phyloP scores from a whole-genome alignment of 1,284 basidiomycete genomes.

The Butyriboletus regius region DNA sequence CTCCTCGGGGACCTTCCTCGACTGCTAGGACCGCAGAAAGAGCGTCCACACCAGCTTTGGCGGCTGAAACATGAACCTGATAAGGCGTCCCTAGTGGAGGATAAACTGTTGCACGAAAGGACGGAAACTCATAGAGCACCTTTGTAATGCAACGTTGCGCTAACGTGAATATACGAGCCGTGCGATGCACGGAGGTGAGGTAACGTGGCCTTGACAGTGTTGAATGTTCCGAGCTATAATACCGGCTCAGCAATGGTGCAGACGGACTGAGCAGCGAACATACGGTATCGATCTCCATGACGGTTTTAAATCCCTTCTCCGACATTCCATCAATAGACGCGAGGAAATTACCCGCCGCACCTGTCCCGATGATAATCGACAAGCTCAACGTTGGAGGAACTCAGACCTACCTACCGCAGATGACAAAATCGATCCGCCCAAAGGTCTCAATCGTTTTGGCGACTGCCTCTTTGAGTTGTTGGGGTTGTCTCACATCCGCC shows the following conservation, averaged over 20 bases:
- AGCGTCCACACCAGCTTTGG: constrained; percentile 91
- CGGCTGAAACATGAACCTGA: constrained; percentile 89
- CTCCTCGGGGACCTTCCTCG: constrained; percentile 90
- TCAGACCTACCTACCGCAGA: constrained; percentile 58
- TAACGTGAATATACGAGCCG: constrained; percentile 87
- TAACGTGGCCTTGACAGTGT: constrained; percentile 89
- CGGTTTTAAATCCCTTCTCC: constrained; percentile 85
- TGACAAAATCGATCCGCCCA: constrained; percentile 89
- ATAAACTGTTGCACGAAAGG: constrained; percentile 1
- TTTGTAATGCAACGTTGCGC: constrained; percentile 82
- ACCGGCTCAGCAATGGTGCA: background rate
- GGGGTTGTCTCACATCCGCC: constrained; percentile 78
- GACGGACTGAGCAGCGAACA: constrained; percentile 17
- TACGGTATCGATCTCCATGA: constrained; percentile 89
- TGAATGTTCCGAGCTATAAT: constrained; percentile 76
- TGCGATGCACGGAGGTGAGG: constrained; percentile 60
- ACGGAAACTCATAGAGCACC: constrained; percentile 40
- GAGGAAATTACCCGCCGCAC: constrained; percentile 85
- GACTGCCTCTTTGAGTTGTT: constrained; percentile 71
- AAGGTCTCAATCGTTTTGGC: constrained; percentile 67
- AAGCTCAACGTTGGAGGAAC: background rate
- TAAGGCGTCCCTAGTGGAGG: constrained; percentile 62
- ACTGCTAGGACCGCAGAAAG: constrained; percentile 78
- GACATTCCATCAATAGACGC: constrained; percentile 75
- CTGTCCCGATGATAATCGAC: constrained; percentile 34